Percentiles rank a stretch among this genome's conserved stretches.
Conservation (phyloP, 148 eudicot species). For the Pouteria glomerata region DNA sequence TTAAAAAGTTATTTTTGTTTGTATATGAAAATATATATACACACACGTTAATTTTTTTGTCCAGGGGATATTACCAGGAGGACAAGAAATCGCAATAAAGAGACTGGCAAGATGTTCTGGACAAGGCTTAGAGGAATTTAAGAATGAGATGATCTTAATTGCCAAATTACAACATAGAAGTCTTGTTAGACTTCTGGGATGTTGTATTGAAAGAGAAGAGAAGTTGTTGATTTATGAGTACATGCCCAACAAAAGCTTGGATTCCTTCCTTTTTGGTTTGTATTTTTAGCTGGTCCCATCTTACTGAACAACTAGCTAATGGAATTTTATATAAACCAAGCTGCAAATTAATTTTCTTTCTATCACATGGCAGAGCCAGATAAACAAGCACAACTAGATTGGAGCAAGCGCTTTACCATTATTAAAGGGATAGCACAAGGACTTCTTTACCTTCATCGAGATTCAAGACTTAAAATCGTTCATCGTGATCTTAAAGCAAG, state of each 20-base stretch:
- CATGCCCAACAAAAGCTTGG: conserved; percentile 25
- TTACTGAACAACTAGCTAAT: no score
- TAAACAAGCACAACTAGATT: conserved; percentile 14
- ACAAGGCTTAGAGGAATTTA: conserved; percentile 21
- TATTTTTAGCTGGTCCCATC: not conserved
- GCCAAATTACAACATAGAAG: conserved; percentile 17
- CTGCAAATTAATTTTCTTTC: not conserved
- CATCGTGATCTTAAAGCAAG: conserved; percentile 33
- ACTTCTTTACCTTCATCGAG: conserved; percentile 26
- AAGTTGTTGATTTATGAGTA: conserved; percentile 17
- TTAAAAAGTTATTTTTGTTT: not conserved
- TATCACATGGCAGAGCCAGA: conserved; percentile 10
- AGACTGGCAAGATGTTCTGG: conserved; percentile 16
- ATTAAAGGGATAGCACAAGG: conserved; percentile 22
- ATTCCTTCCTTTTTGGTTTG: conserved; percentile 17
- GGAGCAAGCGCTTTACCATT: conserved; percentile 24
- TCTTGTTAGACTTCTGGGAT: conserved; percentile 18
- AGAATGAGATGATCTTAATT: conserved; percentile 13
- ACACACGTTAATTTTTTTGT: not conserved
- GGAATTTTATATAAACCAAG: not conserved
- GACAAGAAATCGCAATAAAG: conserved; percentile 19
- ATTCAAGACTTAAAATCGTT: conserved; percentile 24
- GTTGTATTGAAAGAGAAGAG: conserved; percentile 21
- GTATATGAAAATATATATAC: not conserved
- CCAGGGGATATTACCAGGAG: conserved; percentile 14